Evolutionary conservation across 2,329 filamentous ascomycete genomes (phyloP).

Genomic region (Graphiopsis chlorocephala): DNA sequence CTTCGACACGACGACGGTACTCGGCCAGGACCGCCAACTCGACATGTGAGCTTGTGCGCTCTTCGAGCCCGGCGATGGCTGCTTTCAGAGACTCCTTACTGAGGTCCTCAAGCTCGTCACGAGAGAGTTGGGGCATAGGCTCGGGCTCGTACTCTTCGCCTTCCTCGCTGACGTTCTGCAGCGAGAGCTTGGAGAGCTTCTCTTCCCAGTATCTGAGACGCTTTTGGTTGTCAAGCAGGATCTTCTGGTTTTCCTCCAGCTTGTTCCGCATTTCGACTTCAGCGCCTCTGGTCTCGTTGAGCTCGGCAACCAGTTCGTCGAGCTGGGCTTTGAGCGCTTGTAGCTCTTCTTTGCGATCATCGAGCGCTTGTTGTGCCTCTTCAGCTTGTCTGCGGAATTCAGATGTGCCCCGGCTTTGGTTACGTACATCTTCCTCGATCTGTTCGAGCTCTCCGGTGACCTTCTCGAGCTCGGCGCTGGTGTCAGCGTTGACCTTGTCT

Average conservation of each 20-base stretch:
- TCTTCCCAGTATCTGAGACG: conserved; percentile 83
- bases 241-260: conserved; percentile 93
- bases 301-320: conserved; percentile 77
- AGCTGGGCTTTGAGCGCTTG: conserved; percentile 76
- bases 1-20: conserved; percentile 81
- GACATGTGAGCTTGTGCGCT: conserved; percentile 80
- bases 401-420: conserved; percentile 72
- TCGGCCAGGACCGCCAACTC: conserved; percentile 86
- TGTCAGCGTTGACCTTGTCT: conserved; percentile 75
- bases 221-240: conserved; percentile 80
- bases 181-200: conserved; percentile 76
- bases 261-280: conserved; percentile 99
- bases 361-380: conserved; percentile 73
- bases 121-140: conserved; percentile 75
- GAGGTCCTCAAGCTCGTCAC: conserved; percentile 64
- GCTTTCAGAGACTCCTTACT: conserved; percentile 62
- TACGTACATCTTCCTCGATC: conserved; percentile 73
- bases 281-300: conserved; percentile 82
- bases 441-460: conserved; percentile 71
- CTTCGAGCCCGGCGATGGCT: conserved; percentile 64
- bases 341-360: conserved; percentile 76
- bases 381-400: conserved; percentile 71
- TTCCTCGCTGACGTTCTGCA: conserved; percentile 70
- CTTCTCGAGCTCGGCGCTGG: conserved; percentile 72
- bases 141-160: conserved; percentile 55